Conservation (phyloP, 345 rosid genomes). For the Salix suchowensis region DNA sequence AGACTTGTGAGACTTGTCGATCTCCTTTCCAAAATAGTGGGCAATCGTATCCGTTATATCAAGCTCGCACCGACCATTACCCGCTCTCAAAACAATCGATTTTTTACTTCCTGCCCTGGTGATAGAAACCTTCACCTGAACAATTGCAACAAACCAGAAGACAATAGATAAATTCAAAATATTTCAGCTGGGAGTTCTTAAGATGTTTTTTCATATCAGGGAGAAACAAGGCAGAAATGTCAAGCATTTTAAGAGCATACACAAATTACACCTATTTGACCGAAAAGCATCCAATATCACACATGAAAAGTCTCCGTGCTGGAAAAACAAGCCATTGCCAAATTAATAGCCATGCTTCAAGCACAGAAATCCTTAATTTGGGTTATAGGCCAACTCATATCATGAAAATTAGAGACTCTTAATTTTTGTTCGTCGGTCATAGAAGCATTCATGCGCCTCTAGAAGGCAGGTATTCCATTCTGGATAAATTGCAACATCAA, state of each 20-base stretch:
- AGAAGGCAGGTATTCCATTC: background rate
- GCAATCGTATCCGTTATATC: constrained; percentile 49
- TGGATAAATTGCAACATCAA: background rate
- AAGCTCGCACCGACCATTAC: constrained; percentile 53
- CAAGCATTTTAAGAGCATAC: background rate
- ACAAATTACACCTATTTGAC: background rate
- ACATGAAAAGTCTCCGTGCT: background rate
- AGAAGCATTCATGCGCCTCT: background rate
- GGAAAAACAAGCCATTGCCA: background rate
- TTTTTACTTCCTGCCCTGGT: constrained; percentile 28
- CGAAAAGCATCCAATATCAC: background rate
- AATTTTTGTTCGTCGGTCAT: background rate
- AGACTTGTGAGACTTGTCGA: constrained; percentile 23
- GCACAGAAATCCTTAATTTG: background rate
- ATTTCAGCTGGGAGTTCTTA: background rate
- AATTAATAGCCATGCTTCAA: too few species aligned
- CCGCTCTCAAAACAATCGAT: constrained; percentile 39
- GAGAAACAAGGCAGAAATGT: background rate
- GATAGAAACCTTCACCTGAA: constrained; percentile 59
- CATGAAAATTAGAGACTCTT: background rate
- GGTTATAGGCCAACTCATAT: background rate
- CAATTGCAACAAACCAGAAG: constrained; percentile 1
- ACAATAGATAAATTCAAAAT: background rate
- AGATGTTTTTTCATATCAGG: background rate
- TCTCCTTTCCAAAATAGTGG: constrained; percentile 30